A percentile compares a stretch with the other conserved stretches of the same genome.
Evolutionary conservation across 2,329 filamentous ascomycete species (phyloP).

Genomic region (Neopestalotiopsis clavispora): DNA sequence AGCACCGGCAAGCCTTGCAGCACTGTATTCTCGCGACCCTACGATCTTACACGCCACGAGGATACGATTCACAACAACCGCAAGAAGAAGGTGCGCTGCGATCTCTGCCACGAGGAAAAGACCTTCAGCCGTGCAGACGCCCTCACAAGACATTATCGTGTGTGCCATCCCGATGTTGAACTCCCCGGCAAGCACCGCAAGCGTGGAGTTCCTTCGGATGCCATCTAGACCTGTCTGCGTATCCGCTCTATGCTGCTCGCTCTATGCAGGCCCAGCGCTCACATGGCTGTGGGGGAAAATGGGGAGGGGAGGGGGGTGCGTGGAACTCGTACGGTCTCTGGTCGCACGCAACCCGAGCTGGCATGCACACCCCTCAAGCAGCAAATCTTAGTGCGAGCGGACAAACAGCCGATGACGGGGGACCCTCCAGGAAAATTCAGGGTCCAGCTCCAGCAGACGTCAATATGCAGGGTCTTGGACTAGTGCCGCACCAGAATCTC

Average conservation of each 20-base stretch:
- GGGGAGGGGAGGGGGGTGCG: too few species aligned
- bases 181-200: constrained; percentile 69
- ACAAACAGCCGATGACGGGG: not conserved
- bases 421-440: not conserved
- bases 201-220: constrained; percentile 31
- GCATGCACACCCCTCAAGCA: too few species aligned
- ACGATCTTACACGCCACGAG: constrained; percentile 95
- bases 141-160: constrained; percentile 89
- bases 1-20: constrained; percentile 95
- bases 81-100: constrained; percentile 93
- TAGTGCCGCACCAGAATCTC: constrained; percentile 5
- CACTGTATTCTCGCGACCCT: constrained; percentile 91
- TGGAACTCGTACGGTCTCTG: too few species aligned
- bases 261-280: too few species aligned
- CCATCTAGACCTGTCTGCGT: not conserved
- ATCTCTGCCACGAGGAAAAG: constrained; percentile 94
- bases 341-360: too few species aligned
- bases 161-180: constrained; percentile 89
- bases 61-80: constrained; percentile 96
- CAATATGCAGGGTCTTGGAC: constrained; percentile 23
- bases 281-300: too few species aligned
- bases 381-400: too few species aligned
- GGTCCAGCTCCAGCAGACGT: constrained; percentile 18
- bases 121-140: constrained; percentile 96
- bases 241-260: not conserved